Conservation (phyloP, 768 basidiomycete species). For the Lactifluus hygrophoroides region DNA sequence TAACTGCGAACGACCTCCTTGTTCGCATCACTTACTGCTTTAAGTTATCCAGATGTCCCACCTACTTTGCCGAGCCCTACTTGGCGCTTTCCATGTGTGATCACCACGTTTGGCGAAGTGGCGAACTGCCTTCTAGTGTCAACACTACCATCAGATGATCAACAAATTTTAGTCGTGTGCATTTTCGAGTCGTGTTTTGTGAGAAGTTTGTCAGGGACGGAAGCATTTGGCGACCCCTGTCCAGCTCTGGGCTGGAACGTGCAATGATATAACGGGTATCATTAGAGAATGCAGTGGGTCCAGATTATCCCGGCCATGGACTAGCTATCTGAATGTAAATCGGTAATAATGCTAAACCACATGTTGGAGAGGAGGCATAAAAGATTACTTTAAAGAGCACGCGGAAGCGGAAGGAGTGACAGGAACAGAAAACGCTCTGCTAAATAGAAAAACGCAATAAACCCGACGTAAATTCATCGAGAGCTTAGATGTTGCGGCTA, state of each 20-base stretch:
- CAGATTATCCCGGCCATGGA: neutral
- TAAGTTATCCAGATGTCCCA: neutral
- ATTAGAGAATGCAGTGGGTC: neutral
- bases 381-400: neutral
- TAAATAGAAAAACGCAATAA: neutral
- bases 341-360: neutral
- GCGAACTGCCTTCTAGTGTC: neutral
- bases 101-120: neutral
- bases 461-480: neutral
- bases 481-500: neutral
- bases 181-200: too few relatives aligned
- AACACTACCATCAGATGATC: neutral
- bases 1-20: neutral
- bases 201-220: too few relatives aligned
- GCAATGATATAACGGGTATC: slow-evolving; percentile 8
- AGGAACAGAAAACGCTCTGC: neutral
- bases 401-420: neutral
- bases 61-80: too few relatives aligned
- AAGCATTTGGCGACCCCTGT: neutral
- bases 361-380: slow-evolving; percentile 1
- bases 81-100: too few relatives aligned
- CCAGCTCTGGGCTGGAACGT: neutral
- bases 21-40: neutral
- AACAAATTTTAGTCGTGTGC: neutral
- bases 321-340: slow-evolving; percentile 1